Evolutionary conservation across 257 asterid species (phyloP), one percentile per base, ranked within the genome.

Genomic region (Echium plantagineum): DNA sequence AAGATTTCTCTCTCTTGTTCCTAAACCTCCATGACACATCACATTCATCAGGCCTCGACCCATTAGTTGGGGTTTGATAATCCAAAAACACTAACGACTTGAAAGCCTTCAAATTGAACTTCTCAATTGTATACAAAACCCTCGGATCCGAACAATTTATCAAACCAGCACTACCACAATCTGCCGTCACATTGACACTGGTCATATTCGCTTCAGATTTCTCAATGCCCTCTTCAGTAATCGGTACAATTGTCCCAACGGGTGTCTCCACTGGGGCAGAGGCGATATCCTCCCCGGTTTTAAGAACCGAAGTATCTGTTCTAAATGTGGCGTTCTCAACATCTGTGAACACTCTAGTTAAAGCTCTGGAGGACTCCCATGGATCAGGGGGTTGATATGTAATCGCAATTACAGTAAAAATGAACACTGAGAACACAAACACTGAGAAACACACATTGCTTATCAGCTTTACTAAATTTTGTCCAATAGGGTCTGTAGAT

Each of bases 341-440:
- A 24, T 83, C 71, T 0, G 99, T 86, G 75, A 93, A 93, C 56
- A 80, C 78, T 70, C 64, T 83, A 57, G 99, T 84, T 15, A 93
- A 75, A n/a, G 99, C 94, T 74, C 99, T 78, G 10, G 97, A 78
- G 21, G 99, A 89, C 65, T 93, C 97, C 98, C 97, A 93, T 61
- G 99, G 99, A 74, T 93, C 98, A 59, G 98, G 98, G 31, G 98
- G 96, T 77, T 93, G 95, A 73, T 93, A 93, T 38, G 98, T 86
- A 67, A 93, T 80, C 66, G 97, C 98, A 77, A 89, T 73, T 49
- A 86, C 87, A 58, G 98, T 93, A 66, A 86, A 73, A 18, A 89
- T 64, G 63, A 89, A 95, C 60, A 84, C 98, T 30, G 95, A 82
- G 77, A 89, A 93, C 6, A 88, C 97, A 71, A 93, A 93, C 17